Percentiles rank a stretch among this genome's conserved stretches.
phyloP scores from a whole-genome alignment of 2,329 filamentous ascomycete genomes.

The Daldinia sp. region DNA sequence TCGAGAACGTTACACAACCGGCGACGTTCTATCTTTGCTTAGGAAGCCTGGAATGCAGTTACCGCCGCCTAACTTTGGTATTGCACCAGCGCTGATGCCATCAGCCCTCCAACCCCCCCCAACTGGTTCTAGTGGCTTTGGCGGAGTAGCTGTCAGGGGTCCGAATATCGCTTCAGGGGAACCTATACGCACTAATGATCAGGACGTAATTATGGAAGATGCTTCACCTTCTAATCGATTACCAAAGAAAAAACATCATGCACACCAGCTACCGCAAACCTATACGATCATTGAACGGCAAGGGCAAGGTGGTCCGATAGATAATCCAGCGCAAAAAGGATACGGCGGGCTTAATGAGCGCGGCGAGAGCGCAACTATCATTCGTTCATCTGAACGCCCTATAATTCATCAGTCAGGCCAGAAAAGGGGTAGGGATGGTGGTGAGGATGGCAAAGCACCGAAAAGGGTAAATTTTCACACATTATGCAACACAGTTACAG shows the following conservation, averaged over 20 bases:
- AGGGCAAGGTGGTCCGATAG: slow-evolving; percentile 10
- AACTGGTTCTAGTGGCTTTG: neutral
- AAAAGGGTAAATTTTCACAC: slow-evolving; percentile 41
- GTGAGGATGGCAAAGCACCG: slow-evolving; percentile 37
- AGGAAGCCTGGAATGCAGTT: slow-evolving; percentile 53
- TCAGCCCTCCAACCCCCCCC: slow-evolving; percentile 7
- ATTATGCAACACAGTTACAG: neutral
- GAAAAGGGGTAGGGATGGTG: slow-evolving; percentile 42
- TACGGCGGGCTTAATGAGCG: slow-evolving; percentile 46
- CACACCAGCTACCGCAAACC: slow-evolving; percentile 41
- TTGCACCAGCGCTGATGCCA: slow-evolving; percentile 2
- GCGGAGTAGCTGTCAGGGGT: neutral
- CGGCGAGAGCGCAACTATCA: slow-evolving; percentile 40
- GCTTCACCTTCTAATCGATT: slow-evolving; percentile 28
- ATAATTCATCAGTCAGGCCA: slow-evolving; percentile 44
- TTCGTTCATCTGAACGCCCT: slow-evolving; percentile 41
- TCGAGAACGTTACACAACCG: slow-evolving; percentile 79
- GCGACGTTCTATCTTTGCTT: slow-evolving; percentile 61
- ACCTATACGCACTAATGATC: neutral
- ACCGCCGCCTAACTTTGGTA: slow-evolving; percentile 36
- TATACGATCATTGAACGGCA: slow-evolving; percentile 42
- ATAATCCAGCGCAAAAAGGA: slow-evolving; percentile 16
- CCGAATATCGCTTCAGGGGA: neutral
- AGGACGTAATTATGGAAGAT: slow-evolving; percentile 46
- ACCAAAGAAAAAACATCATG: slow-evolving; percentile 36